These are phyloP conservation scores for Tieghemiomyces parasiticus DNA, from an alignment of 192 early-diverging fungal genomes.

Conservation along the genomic window DNA sequence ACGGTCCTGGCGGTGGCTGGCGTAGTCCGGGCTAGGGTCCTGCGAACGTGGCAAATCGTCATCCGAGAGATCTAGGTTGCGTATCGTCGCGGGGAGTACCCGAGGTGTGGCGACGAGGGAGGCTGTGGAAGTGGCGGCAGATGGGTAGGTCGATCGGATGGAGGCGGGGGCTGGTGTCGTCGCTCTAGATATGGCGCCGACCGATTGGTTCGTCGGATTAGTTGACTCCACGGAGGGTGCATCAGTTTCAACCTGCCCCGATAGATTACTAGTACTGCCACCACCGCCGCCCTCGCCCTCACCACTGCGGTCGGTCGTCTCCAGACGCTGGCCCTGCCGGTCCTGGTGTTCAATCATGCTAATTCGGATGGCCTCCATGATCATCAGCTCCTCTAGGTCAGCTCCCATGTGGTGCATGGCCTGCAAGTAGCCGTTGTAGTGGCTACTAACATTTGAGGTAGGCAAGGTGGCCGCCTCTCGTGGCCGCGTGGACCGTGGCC, in stretches of 20 bases:
- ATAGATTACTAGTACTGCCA: too few relatives aligned
- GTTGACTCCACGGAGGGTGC: neutral
- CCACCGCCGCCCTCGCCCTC: too few relatives aligned
- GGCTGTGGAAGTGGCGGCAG: too few relatives aligned
- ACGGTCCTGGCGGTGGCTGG: too few relatives aligned
- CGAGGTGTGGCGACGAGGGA: too few relatives aligned
- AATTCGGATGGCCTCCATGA: conserved; percentile 79
- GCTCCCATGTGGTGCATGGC: conserved; percentile 65
- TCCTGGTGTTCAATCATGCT: conserved; percentile 50
- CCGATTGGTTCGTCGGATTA: neutral
- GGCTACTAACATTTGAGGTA: conserved; percentile 14
- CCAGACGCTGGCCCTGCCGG: conserved; percentile 21
- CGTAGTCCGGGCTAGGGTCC: too few relatives aligned
- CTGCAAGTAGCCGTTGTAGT: conserved; percentile 38
- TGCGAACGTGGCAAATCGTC: too few relatives aligned
- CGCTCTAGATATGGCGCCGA: neutral
- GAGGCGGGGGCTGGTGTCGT: neutral
- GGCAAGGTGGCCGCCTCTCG: conserved; percentile 10
- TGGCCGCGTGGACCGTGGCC: conserved; percentile 10
- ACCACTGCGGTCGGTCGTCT: too few relatives aligned
- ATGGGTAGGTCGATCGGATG: neutral
- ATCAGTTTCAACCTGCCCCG: neutral
- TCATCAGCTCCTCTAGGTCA: conserved; percentile 82
- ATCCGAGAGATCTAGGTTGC: too few relatives aligned
- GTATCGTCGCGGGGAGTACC: too few relatives aligned